Conservation (phyloP, 1,284 basidiomycete genomes). For the Gastroboletus turbinatus region DNA sequence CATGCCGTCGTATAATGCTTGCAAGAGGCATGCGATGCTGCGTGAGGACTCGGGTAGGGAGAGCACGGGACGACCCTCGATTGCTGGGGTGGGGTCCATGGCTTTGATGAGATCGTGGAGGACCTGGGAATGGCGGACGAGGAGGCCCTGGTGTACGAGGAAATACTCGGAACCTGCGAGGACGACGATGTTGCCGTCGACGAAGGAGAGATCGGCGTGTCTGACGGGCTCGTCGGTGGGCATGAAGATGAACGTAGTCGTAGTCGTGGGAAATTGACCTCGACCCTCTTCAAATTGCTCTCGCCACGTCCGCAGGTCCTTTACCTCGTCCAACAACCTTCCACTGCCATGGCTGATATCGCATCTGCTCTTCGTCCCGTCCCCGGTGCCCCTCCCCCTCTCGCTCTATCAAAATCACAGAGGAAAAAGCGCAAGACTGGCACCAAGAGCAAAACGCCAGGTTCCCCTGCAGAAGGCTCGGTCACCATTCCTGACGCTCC, state of each 20-base stretch:
- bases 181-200: slow-evolving; percentile 65
- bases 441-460: slow-evolving; percentile 42
- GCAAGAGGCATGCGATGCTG: slow-evolving; percentile 54
- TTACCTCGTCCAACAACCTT: background rate
- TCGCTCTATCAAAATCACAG: slow-evolving; percentile 55
- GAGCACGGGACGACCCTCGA: slow-evolving; percentile 57
- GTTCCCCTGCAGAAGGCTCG: slow-evolving; percentile 38
- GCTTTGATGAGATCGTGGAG: slow-evolving; percentile 40
- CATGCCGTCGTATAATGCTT: slow-evolving; percentile 64
- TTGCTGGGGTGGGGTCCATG: slow-evolving; percentile 26
- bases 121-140: slow-evolving; percentile 58
- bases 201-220: slow-evolving; percentile 60
- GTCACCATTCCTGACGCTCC: slow-evolving; percentile 46
- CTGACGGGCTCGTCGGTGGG: slow-evolving; percentile 28
- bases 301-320: background rate
- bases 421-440: slow-evolving; percentile 67
- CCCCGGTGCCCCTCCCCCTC: slow-evolving; percentile 70
- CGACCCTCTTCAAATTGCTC: slow-evolving; percentile 17
- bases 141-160: slow-evolving; percentile 63
- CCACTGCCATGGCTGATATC: slow-evolving; percentile 45
- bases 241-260: slow-evolving; percentile 11
- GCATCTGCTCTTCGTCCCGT: slow-evolving; percentile 52
- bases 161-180: slow-evolving; percentile 58
- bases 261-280: slow-evolving; percentile 23
- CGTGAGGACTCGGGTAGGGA: slow-evolving; percentile 50